phyloP scores from a whole-genome alignment of 2,329 filamentous ascomycete genomes.

The Fusarium euwallaceae region DNA sequence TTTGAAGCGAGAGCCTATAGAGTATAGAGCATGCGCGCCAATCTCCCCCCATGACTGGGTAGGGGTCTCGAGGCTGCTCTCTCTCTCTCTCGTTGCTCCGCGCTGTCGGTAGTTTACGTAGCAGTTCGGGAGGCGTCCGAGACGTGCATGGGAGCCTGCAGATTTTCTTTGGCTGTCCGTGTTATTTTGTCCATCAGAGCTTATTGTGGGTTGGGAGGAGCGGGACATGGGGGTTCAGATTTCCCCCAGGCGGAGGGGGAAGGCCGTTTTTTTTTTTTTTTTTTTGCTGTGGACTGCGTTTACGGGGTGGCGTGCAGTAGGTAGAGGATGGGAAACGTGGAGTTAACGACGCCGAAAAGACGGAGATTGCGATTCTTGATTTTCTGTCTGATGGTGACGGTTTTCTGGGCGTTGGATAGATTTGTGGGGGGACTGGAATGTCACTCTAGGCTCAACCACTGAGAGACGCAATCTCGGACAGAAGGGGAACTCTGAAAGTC shows the following conservation, averaged over 20 bases:
- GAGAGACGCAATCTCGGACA: slow-evolving; percentile 4
- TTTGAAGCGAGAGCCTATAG: neutral
- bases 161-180: neutral
- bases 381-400: slow-evolving; percentile 13
- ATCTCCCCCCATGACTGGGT: neutral
- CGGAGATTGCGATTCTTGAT: neutral
- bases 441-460: slow-evolving; percentile 4
- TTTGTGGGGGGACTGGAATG: slow-evolving; percentile 23
- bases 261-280: neutral
- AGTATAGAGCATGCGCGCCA: neutral
- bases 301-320: neutral
- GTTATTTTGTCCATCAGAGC: slow-evolving; percentile 2
- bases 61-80: neutral
- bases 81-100: neutral
- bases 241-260: slow-evolving; percentile 2
- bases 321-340: neutral
- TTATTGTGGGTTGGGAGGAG: neutral
- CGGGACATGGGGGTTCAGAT: neutral
- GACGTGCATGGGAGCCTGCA: slow-evolving; percentile 27
- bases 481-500: slow-evolving; percentile 5
- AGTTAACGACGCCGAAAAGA: neutral
- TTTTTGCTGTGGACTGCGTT: neutral
- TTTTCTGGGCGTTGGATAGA: neutral
- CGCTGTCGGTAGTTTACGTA: slow-evolving; percentile 26
- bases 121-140: slow-evolving; percentile 40